phyloP scores from a whole-genome alignment of 2,329 filamentous ascomycete genomes.

The Rutstroemia sp. region DNA sequence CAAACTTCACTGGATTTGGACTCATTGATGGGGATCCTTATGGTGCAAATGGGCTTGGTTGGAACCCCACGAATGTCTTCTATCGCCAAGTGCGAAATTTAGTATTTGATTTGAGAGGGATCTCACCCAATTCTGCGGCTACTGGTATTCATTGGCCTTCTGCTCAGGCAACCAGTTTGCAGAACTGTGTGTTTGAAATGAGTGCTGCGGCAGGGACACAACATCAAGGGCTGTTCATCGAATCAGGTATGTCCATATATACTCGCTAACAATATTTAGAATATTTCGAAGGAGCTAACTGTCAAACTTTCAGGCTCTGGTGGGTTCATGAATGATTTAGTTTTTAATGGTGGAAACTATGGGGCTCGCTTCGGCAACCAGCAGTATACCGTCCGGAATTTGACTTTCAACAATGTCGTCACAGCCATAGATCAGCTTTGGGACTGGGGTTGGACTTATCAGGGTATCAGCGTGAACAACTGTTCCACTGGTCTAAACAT shows the following conservation, averaged over 20 bases:
- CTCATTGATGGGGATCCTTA: constrained; percentile 86
- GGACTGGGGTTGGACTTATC: constrained; percentile 54
- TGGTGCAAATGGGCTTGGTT: constrained; percentile 59
- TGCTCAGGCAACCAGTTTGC: constrained; percentile 49
- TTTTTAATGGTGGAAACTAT: constrained; percentile 52
- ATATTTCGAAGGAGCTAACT: neutral
- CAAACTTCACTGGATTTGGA: constrained; percentile 65
- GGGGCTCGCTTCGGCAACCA: constrained; percentile 57
- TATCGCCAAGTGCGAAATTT: constrained; percentile 59
- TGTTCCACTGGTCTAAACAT: constrained; percentile 47
- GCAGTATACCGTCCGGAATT: constrained; percentile 53
- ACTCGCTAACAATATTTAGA: neutral
- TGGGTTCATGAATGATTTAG: constrained; percentile 51
- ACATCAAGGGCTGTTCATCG: constrained; percentile 53
- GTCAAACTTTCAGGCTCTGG: constrained; percentile 36
- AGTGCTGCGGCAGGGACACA: constrained; percentile 36
- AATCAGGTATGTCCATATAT: constrained; percentile 34
- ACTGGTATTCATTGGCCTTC: constrained; percentile 46
- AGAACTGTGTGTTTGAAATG: constrained; percentile 56
- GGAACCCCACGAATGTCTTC: constrained; percentile 66
- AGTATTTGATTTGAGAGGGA: constrained; percentile 46
- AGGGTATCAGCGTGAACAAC: constrained; percentile 43
- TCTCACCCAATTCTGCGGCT: constrained; percentile 22
- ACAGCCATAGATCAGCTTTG: constrained; percentile 51
- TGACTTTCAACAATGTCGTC: constrained; percentile 38